These are phyloP conservation scores for Excoecaria agallocha DNA, from an alignment of 345 rosid species.

Conservation along the genomic window DNA sequence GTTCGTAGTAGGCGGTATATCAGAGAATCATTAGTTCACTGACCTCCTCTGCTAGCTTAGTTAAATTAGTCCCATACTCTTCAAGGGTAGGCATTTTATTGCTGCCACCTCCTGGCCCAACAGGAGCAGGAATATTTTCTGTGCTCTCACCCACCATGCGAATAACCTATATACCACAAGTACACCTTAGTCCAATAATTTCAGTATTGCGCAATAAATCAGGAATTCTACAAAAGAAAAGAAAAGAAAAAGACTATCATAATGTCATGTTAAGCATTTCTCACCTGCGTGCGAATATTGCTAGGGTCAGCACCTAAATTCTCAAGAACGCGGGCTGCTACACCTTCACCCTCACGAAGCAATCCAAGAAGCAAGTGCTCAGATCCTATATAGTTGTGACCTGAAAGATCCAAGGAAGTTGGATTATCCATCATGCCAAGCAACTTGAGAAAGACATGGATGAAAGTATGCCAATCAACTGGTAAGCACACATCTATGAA, in stretches of 20 bases:
- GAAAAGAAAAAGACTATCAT: not conserved
- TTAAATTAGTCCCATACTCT: slow-evolving; percentile 96
- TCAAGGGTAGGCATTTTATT: slow-evolving; percentile 98
- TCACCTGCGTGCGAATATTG: slow-evolving; percentile 93
- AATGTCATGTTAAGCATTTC: slow-evolving; percentile 8
- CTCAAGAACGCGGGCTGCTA: slow-evolving; percentile 97
- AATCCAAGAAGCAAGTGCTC: slow-evolving; percentile 97
- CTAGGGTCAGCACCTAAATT: slow-evolving; percentile 88
- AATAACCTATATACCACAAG: slow-evolving; percentile 59
- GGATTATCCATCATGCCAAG: not conserved
- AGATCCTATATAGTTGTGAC: slow-evolving; percentile 97
- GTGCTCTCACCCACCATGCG: slow-evolving; percentile 98
- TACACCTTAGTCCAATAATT: slow-evolving; percentile 1
- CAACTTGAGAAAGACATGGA: not conserved
- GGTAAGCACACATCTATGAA: not conserved
- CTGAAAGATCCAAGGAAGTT: slow-evolving; percentile 36
- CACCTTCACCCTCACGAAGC: slow-evolving; percentile 99
- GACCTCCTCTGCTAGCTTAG: slow-evolving; percentile 97
- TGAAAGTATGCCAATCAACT: not conserved
- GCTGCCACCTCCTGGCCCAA: slow-evolving; percentile 72
- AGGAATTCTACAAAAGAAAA: not conserved
- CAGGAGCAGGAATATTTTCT: slow-evolving; percentile 71
- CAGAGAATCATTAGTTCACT: not conserved
- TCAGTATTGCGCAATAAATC: not conserved
- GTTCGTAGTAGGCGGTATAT: not conserved